Evolutionary conservation across 1,284 basidiomycete genomes (phyloP).

Genomic region (Ustilago xerochloae): DNA sequence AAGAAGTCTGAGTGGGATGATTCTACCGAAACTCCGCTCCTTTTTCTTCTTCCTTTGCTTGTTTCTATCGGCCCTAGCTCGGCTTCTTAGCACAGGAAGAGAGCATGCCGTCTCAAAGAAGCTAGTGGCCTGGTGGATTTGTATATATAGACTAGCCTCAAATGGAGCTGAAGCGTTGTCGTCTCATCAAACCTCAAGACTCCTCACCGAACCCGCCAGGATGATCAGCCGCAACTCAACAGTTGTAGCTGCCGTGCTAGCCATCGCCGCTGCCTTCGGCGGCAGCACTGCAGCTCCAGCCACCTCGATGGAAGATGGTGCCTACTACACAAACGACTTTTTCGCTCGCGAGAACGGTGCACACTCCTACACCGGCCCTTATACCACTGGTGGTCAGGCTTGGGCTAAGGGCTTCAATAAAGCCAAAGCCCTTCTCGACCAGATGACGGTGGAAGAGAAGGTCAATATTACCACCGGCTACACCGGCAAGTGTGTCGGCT

Average conservation of each 20-base stretch:
- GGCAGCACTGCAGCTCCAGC: slow-evolving; percentile 8
- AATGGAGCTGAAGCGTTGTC: background rate
- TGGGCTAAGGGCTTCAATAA: slow-evolving; percentile 75
- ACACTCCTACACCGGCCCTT: slow-evolving; percentile 38
- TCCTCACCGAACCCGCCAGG: background rate
- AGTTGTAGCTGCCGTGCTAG: slow-evolving; percentile 5
- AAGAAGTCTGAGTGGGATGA: background rate
- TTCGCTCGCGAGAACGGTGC: slow-evolving; percentile 19
- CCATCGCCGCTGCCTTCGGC: background rate
- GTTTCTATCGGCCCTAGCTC: background rate
- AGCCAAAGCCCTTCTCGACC: slow-evolving; percentile 68
- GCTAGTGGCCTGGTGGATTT: background rate
- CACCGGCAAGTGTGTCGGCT: slow-evolving; percentile 50
- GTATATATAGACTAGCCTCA: background rate
- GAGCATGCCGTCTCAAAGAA: background rate
- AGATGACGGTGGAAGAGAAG: slow-evolving; percentile 70
- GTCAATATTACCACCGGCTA: slow-evolving; percentile 69
- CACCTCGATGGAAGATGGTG: background rate
- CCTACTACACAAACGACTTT: slow-evolving; percentile 11
- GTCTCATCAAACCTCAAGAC: background rate
- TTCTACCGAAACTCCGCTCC: background rate
- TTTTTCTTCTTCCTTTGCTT: background rate
- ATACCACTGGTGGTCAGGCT: slow-evolving; percentile 37
- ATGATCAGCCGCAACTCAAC: slow-evolving; percentile 9
- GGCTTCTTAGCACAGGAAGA: background rate